These are phyloP conservation scores for Xylariaceae sp. DNA, from an alignment of 2,329 filamentous ascomycete species.

Conservation along the genomic window DNA sequence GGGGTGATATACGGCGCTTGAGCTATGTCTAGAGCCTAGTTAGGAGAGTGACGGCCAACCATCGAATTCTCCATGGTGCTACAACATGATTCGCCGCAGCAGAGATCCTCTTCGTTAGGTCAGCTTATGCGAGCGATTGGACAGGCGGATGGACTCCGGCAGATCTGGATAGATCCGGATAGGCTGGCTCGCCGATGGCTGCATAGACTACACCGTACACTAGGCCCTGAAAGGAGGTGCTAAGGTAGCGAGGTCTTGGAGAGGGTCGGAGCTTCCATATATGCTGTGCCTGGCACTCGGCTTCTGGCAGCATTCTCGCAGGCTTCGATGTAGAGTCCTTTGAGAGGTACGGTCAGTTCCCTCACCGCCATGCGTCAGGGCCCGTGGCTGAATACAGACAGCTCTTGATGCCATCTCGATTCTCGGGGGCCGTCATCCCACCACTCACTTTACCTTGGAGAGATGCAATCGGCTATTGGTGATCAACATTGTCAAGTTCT, in stretches of 20 bases:
- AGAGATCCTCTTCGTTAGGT: slow-evolving; percentile 8
- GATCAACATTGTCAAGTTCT: too few relatives aligned
- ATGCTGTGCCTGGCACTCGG: too few relatives aligned
- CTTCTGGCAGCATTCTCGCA: slow-evolving; percentile 4
- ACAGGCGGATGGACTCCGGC: slow-evolving; percentile 16
- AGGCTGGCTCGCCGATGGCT: slow-evolving; percentile 1
- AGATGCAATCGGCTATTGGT: slow-evolving; percentile 5
- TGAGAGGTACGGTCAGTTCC: slow-evolving; percentile 7
- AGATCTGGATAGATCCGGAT: slow-evolving; percentile 19
- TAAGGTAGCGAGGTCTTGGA: too few relatives aligned
- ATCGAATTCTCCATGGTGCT: slow-evolving; percentile 1
- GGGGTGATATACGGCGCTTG: slow-evolving; percentile 15
- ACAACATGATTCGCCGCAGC: slow-evolving; percentile 6
- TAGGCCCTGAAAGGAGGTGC: too few relatives aligned
- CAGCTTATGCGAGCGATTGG: slow-evolving; percentile 18
- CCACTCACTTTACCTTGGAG: too few relatives aligned
- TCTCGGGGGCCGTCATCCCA: too few relatives aligned
- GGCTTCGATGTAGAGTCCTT: neutral
- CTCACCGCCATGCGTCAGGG: slow-evolving; percentile 16
- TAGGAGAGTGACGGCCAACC: too few relatives aligned
- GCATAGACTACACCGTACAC: too few relatives aligned
- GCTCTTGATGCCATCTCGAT: too few relatives aligned
- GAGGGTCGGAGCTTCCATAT: too few relatives aligned
- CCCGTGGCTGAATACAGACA: slow-evolving; percentile 1
- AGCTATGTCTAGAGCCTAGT: too few relatives aligned